phyloP scores from a whole-genome alignment of 352 stramenopile species.

The Phytopythium cucurbitacearum region DNA sequence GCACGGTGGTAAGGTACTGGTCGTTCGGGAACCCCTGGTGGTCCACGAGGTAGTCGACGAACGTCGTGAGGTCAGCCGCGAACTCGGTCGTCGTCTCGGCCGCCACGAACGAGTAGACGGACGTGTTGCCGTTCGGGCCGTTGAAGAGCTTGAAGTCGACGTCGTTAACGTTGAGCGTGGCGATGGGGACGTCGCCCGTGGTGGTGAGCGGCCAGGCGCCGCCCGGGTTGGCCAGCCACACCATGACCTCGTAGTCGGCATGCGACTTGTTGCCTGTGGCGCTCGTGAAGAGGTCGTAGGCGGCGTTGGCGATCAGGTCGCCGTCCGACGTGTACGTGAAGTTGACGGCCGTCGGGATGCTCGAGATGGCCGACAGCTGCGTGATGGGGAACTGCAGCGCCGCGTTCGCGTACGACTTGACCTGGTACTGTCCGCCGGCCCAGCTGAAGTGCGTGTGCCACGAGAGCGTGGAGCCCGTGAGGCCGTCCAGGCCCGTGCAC shows the following conservation, averaged over 20 bases:
- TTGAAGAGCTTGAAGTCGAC: conserved; percentile 15
- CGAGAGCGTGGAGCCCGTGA: conserved; percentile 8
- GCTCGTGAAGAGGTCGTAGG: conserved; percentile 35
- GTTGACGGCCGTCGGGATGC: conserved; percentile 28
- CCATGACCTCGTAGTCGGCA: conserved; percentile 36
- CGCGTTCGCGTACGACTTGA: conserved; percentile 26
- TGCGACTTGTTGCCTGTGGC: conserved; percentile 14
- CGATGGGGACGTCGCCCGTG: conserved; percentile 2
- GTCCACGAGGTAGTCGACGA: conserved; percentile 11
- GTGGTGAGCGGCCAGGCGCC: conserved; percentile 21
- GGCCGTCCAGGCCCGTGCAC: conserved; percentile 13
- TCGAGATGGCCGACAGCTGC: conserved; percentile 22
- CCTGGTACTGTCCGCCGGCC: conserved; percentile 17
- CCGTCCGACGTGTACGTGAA: conserved; percentile 30
- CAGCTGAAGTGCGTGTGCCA: conserved; percentile 22
- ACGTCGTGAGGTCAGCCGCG: conserved; percentile 18
- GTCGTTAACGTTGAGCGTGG: conserved; percentile 7
- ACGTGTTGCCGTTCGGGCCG: conserved; percentile 23
- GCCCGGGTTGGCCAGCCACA: conserved; percentile 28
- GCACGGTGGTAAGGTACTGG: conserved; percentile 15
- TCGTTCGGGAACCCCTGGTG: conserved; percentile 9
- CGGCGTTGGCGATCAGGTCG: conserved; percentile 13
- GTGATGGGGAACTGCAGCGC: conserved; percentile 19
- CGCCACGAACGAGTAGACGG: conserved; percentile 24
- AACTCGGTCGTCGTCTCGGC: conserved; percentile 19